phyloP scores from a whole-genome alignment of 2,329 filamentous ascomycete genomes.

The Pseudohalonectria lignicola region DNA sequence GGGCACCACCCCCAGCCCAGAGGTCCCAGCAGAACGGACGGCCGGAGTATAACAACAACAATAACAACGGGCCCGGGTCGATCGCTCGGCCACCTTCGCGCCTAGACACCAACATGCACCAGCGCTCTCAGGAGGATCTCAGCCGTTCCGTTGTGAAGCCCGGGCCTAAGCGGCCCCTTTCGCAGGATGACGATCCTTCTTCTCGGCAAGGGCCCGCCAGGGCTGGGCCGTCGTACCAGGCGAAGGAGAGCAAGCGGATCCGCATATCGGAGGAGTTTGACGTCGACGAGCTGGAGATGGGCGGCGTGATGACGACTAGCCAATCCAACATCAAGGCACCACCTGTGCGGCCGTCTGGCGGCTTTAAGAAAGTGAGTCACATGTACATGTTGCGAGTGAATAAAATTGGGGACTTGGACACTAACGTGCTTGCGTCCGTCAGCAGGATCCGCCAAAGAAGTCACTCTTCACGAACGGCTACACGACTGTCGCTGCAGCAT shows the following conservation, averaged over 20 bases:
- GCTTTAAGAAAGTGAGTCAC: constrained; percentile 57
- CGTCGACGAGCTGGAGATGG: constrained; percentile 42
- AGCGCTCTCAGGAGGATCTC: constrained; percentile 47
- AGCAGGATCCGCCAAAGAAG: constrained; percentile 52
- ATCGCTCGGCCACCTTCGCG: constrained; percentile 38
- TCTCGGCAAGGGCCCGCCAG: constrained; percentile 28
- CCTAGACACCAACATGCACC: constrained; percentile 41
- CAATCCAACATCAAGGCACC: constrained; percentile 60
- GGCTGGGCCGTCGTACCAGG: constrained; percentile 49
- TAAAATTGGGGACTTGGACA: no score
- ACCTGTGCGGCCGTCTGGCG: constrained; percentile 70
- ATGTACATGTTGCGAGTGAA: no score
- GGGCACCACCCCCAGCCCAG: constrained; percentile 48
- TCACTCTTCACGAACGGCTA: constrained; percentile 52
- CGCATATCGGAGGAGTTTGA: constrained; percentile 65
- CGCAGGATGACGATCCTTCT: constrained; percentile 49
- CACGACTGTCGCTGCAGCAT: constrained; percentile 29
- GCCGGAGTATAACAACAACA: constrained; percentile 27
- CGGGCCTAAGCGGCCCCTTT: constrained; percentile 62
- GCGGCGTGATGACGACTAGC: constrained; percentile 45
- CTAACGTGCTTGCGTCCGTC: neutral
- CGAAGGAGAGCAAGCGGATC: constrained; percentile 67
- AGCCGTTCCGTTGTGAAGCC: constrained; percentile 59
- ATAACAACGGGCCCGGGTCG: constrained; percentile 18
- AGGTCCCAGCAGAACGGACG: constrained; percentile 42